Evolutionary conservation across 257 asterid genomes (phyloP).

Genomic region (Cynanchum wilfordii): DNA sequence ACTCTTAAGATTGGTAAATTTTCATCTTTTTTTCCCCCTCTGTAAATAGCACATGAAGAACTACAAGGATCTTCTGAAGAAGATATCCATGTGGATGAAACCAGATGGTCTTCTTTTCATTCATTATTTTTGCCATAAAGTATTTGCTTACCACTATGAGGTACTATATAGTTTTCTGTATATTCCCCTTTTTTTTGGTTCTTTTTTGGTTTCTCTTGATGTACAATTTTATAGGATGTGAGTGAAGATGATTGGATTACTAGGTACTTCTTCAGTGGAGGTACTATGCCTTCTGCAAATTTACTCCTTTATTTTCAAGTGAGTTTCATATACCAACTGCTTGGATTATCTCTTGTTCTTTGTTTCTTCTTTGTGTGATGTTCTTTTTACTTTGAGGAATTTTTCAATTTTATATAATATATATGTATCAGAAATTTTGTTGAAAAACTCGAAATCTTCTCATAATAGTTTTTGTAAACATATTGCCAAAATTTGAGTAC

Average conservation of each 20-base stretch:
- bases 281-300: slow-evolving; percentile 90
- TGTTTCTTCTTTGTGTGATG: neutral
- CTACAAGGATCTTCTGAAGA: slow-evolving; percentile 70
- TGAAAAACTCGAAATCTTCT: too few species aligned
- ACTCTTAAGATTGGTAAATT: slow-evolving; percentile 1
- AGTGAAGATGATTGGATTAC: slow-evolving; percentile 93
- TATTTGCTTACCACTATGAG: slow-evolving; percentile 93
- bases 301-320: slow-evolving; percentile 97
- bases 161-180: slow-evolving; percentile 25
- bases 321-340: slow-evolving; percentile 15
- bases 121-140: slow-evolving; percentile 82
- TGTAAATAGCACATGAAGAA: slow-evolving; percentile 82
- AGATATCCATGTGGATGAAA: slow-evolving; percentile 87
- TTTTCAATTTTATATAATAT: too few species aligned
- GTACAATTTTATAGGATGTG: slow-evolving; percentile 45
- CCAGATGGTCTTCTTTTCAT: slow-evolving; percentile 67
- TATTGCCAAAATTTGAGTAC: too few species aligned
- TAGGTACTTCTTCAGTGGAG: slow-evolving; percentile 86
- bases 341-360: neutral
- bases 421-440: too few species aligned
- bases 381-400: too few species aligned
- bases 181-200: neutral
- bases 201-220: neutral
- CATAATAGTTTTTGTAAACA: too few species aligned
- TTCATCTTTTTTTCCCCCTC: slow-evolving; percentile 1